Percentiles rank a stretch among this genome's conserved stretches.
phyloP scores from a whole-genome alignment of 225 moss, liverwort and hornwort genomes.

The Pleurozium schreberi region DNA sequence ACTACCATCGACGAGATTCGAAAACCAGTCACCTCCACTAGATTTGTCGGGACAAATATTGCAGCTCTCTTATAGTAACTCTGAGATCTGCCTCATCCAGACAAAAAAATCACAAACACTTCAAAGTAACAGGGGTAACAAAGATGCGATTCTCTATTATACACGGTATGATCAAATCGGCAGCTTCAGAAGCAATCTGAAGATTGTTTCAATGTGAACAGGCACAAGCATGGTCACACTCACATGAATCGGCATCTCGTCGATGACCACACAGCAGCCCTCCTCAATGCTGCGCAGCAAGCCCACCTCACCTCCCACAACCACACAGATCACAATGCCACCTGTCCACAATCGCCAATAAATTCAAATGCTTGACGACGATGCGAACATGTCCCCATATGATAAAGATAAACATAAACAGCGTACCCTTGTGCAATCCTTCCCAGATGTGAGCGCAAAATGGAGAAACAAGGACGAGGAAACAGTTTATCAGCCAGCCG shows the following conservation, averaged over 20 bases:
- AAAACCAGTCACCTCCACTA: neutral
- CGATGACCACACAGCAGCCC: conserved; percentile 65
- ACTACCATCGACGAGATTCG: neutral
- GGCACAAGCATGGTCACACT: neutral
- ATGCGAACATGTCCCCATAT: neutral
- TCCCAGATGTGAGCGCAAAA: neutral
- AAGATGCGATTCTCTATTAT: neutral
- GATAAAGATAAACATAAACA: neutral
- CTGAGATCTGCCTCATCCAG: conserved; percentile 32
- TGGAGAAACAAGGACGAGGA: neutral
- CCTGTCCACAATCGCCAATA: conserved; percentile 10
- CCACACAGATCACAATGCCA: conserved; percentile 72
- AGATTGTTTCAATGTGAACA: neutral
- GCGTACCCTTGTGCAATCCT: neutral
- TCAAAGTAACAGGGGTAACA: neutral
- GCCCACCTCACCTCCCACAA: conserved; percentile 82
- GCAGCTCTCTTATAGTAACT: conserved; percentile 13
- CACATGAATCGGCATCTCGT: conserved; percentile 91
- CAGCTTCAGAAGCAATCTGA: neutral
- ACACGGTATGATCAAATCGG: neutral
- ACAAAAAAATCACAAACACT: neutral
- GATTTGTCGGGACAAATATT: neutral
- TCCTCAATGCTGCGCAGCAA: conserved; percentile 75
- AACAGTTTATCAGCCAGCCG: neutral
- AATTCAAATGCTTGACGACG: neutral